These are phyloP conservation scores for Verbascum thapsus DNA, from an alignment of 257 asterid genomes.

Conservation along the genomic window DNA sequence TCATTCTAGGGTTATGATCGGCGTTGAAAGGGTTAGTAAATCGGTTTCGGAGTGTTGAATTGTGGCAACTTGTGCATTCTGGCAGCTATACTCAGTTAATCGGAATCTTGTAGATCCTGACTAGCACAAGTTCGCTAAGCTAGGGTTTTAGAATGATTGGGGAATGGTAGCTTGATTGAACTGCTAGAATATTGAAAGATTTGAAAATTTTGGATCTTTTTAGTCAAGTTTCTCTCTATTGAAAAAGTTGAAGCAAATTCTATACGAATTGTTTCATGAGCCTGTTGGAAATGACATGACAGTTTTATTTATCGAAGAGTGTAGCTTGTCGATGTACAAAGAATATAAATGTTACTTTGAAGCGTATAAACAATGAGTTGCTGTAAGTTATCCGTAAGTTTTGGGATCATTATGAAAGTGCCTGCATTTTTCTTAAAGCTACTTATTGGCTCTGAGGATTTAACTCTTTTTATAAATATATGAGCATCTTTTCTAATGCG, in stretches of 20 bases:
- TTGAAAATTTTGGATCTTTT: background rate
- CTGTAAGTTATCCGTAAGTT: background rate
- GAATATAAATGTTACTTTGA: background rate
- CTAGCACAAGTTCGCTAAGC: background rate
- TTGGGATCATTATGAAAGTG: constrained; percentile 3
- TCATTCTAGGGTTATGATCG: background rate
- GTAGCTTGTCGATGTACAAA: constrained; percentile 7
- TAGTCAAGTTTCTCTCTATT: background rate
- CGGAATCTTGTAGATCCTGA: background rate
- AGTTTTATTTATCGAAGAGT: background rate
- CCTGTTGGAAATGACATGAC: no score
- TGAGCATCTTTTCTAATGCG: background rate
- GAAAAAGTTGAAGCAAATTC: no score
- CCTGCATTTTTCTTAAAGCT: background rate
- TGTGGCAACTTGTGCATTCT: constrained; percentile 7
- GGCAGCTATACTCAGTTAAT: background rate
- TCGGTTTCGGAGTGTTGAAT: constrained; percentile 25
- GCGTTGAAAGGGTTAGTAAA: background rate
- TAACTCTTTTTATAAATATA: constrained; percentile 19
- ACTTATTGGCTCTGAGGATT: background rate
- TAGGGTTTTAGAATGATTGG: background rate
- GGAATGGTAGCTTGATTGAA: no score
- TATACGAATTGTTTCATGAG: no score
- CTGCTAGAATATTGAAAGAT: background rate
- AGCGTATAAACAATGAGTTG: background rate